These are phyloP conservation scores for Cephalotrichum gorgonifer DNA, from an alignment of 2,329 filamentous ascomycete species.

Conservation along the genomic window DNA sequence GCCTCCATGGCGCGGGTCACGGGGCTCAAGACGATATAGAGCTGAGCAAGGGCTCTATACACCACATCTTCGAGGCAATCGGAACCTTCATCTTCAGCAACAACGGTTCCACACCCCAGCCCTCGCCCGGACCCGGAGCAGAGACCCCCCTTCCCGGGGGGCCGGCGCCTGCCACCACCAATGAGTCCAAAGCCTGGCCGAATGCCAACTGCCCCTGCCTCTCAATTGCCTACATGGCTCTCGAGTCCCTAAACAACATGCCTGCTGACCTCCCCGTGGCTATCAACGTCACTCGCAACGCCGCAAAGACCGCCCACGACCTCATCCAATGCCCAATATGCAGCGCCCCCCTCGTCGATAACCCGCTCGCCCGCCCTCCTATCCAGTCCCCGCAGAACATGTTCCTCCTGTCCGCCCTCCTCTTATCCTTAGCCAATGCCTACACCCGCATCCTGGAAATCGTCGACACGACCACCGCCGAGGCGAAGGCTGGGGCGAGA, in stretches of 20 bases:
- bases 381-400: constrained; percentile 45
- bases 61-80: neutral
- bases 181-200: neutral
- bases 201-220: constrained; percentile 32
- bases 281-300: constrained; percentile 35
- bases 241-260: constrained; percentile 37
- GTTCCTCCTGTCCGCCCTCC: constrained; percentile 47
- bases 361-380: constrained; percentile 22
- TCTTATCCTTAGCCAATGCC: constrained; percentile 46
- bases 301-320: constrained; percentile 37
- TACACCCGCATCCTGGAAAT: constrained; percentile 44
- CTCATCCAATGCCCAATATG: constrained; percentile 41
- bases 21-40: neutral
- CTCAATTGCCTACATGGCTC: constrained; percentile 36
- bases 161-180: neutral
- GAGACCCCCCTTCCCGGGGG: neutral
- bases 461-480: constrained; percentile 39
- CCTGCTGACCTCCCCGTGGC: constrained; percentile 33
- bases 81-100: neutral
- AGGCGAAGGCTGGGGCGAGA: constrained; percentile 29
- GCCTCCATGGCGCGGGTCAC: neutral
- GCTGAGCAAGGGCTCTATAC: neutral
- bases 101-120: neutral
- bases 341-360: constrained; percentile 23
- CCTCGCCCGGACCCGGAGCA: neutral